phyloP scores from a whole-genome alignment of 805 yeast species.

The Ogataea nakhonphanomensis region DNA sequence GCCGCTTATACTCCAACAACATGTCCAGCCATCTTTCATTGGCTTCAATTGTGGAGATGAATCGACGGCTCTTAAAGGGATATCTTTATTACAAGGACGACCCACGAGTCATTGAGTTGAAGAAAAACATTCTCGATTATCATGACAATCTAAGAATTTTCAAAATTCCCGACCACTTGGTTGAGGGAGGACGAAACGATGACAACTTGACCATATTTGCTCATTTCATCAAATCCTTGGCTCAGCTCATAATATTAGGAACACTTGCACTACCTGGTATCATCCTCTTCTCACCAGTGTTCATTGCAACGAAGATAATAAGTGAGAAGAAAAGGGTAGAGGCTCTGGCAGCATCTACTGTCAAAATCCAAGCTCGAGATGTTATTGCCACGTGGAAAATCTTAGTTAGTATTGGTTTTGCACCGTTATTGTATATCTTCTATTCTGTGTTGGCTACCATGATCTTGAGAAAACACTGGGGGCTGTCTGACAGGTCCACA shows the following conservation, averaged over 20 bases:
- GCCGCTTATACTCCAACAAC: constrained; percentile 81
- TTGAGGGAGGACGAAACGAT: constrained; percentile 41
- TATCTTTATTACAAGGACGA: constrained; percentile 71
- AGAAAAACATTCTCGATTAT: constrained; percentile 62
- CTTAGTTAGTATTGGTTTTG: constrained; percentile 79
- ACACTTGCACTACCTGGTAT: constrained; percentile 84
- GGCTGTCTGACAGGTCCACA: constrained; percentile 19
- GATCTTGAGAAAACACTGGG: constrained; percentile 27
- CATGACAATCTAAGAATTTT: constrained; percentile 53
- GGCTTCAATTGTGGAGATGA: constrained; percentile 85
- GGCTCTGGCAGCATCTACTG: constrained; percentile 84
- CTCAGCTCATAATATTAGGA: constrained; percentile 53
- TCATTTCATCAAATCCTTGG: constrained; percentile 24
- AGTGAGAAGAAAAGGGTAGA: constrained; percentile 68
- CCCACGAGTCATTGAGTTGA: constrained; percentile 60
- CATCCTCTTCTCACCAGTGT: constrained; percentile 82
- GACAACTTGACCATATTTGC: constrained; percentile 23
- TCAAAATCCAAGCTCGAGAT: constrained; percentile 87
- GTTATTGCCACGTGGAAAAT: constrained; percentile 98
- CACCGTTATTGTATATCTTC: constrained; percentile 79
- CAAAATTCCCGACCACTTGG: constrained; percentile 55
- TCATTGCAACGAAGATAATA: constrained; percentile 69
- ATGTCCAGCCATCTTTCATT: constrained; percentile 69
- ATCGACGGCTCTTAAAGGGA: constrained; percentile 80
- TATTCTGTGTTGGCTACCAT: constrained; percentile 65